These are phyloP conservation scores for Xylaria nigripes DNA, from an alignment of 495 filamentous ascomycete species.

Conservation along the genomic window DNA sequence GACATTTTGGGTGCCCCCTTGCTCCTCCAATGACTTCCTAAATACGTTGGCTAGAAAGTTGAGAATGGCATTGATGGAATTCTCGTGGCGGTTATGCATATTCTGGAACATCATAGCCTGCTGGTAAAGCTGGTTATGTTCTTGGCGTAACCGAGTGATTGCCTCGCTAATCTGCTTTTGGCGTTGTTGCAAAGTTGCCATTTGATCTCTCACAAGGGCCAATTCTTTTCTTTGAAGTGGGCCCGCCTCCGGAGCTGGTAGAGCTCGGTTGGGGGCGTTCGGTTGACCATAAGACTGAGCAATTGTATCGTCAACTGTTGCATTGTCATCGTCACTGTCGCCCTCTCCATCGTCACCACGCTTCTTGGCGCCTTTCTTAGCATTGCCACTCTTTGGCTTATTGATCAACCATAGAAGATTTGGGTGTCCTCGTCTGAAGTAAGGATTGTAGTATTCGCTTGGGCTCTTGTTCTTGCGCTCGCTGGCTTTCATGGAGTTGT, in stretches of 20 bases:
- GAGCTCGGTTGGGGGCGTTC: slow-evolving; percentile 15
- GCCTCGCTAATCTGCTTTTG: slow-evolving; percentile 75
- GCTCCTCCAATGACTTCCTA: slow-evolving; percentile 56
- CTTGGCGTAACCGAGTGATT: slow-evolving; percentile 66
- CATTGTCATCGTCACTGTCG: slow-evolving; percentile 62
- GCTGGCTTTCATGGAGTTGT: slow-evolving; percentile 95
- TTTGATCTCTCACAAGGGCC: slow-evolving; percentile 64
- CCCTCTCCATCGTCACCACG: slow-evolving; percentile 64
- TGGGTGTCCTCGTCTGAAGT: slow-evolving; percentile 86
- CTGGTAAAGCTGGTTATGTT: slow-evolving; percentile 81
- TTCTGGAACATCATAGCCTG: slow-evolving; percentile 86
- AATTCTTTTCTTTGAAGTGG: slow-evolving; percentile 71
- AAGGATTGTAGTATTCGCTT: slow-evolving; percentile 95
- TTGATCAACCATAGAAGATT: slow-evolving; percentile 96
- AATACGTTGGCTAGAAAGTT: slow-evolving; percentile 96
- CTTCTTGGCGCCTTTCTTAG: slow-evolving; percentile 44
- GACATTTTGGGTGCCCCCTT: slow-evolving; percentile 56
- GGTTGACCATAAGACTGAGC: slow-evolving; percentile 15
- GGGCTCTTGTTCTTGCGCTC: slow-evolving; percentile 95
- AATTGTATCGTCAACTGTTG: slow-evolving; percentile 29
- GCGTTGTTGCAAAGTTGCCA: slow-evolving; percentile 72
- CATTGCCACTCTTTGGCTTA: slow-evolving; percentile 73
- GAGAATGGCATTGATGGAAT: slow-evolving; percentile 94
- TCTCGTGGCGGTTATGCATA: slow-evolving; percentile 90
- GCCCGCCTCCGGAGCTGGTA: slow-evolving; percentile 32